phyloP scores from a whole-genome alignment of 176 grass and related monocot species.

The Oryza nivara region DNA sequence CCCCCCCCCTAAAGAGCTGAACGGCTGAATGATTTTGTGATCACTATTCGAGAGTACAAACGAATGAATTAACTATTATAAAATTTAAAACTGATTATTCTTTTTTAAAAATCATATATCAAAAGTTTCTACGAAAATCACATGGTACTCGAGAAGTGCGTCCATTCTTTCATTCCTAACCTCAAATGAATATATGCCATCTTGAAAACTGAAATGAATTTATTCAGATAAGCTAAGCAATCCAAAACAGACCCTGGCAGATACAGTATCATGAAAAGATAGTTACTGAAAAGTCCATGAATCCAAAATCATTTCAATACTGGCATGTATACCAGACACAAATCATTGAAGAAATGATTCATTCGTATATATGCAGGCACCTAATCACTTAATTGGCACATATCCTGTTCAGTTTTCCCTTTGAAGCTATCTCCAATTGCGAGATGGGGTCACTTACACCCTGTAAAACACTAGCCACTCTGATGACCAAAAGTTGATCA shows the following conservation, averaged over 20 bases:
- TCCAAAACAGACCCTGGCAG: background rate
- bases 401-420: background rate
- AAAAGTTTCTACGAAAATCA: too few species aligned
- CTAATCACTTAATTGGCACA: constrained; percentile 1
- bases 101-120: too few species aligned
- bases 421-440: background rate
- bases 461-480: constrained; percentile 27
- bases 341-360: background rate
- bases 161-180: too few species aligned
- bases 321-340: background rate
- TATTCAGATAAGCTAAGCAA: background rate
- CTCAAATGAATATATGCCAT: too few species aligned
- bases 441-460: constrained; percentile 30
- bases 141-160: too few species aligned
- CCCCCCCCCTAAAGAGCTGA: too few species aligned
- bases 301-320: background rate
- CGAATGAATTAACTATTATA: too few species aligned
- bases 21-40: too few species aligned
- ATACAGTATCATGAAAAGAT: background rate
- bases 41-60: too few species aligned
- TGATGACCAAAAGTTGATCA: background rate
- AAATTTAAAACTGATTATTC: too few species aligned
- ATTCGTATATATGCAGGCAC: background rate
- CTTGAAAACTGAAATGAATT: too few species aligned
- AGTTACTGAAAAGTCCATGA: background rate